Evolutionary conservation across 768 basidiomycete species (phyloP).

Genomic region (Russula olivacea): DNA sequence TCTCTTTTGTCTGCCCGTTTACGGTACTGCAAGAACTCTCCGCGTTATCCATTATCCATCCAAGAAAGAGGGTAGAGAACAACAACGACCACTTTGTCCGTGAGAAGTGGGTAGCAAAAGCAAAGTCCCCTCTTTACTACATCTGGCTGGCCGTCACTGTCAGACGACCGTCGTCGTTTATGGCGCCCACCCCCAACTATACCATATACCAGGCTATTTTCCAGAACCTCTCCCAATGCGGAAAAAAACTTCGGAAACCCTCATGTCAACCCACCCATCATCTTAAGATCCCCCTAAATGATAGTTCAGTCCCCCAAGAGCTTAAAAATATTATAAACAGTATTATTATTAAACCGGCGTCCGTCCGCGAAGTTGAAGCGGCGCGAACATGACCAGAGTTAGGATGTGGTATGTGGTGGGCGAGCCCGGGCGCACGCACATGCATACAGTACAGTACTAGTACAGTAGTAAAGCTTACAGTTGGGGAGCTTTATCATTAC

Average conservation of each 20-base stretch:
- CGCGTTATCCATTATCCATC: background rate
- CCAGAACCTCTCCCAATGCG: background rate
- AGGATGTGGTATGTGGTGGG: no score
- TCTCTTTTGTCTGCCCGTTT: conserved; percentile 10
- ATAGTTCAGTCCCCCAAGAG: background rate
- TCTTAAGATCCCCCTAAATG: background rate
- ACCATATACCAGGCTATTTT: background rate
- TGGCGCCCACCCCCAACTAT: background rate
- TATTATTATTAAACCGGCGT: no score
- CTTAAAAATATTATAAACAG: no score
- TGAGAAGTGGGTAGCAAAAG: background rate
- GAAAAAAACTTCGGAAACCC: background rate
- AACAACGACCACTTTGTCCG: background rate
- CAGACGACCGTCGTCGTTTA: background rate
- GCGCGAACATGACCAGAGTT: no score
- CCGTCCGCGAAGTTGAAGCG: no score
- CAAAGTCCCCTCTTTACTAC: background rate
- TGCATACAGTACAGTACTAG: no score
- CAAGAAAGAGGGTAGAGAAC: background rate
- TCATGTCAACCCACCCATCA: background rate
- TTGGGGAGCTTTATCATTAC: no score
- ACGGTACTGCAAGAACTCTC: background rate
- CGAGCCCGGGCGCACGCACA: no score
- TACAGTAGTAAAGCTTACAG: no score
- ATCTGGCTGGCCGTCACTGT: background rate